Percentiles rank a stretch among this genome's conserved stretches.
phyloP scores from a whole-genome alignment of 2,329 filamentous ascomycete genomes.

The Xylaria sp. region DNA sequence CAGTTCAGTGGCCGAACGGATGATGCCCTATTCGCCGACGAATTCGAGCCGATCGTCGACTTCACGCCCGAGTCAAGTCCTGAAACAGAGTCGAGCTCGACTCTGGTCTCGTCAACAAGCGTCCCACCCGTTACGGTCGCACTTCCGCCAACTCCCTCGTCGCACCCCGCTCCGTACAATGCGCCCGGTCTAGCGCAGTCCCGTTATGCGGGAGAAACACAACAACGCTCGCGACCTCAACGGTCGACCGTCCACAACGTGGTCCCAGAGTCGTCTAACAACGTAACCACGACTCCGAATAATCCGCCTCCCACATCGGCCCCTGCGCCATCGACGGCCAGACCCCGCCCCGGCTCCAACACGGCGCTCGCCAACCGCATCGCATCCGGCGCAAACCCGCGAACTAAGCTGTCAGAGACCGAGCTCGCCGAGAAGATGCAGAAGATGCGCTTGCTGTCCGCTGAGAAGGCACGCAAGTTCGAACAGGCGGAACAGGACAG shows the following conservation, averaged over 20 bases:
- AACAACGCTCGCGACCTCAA: slow-evolving; percentile 22
- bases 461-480: slow-evolving; percentile 55
- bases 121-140: slow-evolving; percentile 10
- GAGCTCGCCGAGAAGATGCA: slow-evolving; percentile 57
- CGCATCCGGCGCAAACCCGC: slow-evolving; percentile 53
- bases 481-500: slow-evolving; percentile 54
- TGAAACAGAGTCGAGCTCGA: not conserved
- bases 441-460: slow-evolving; percentile 53
- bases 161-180: slow-evolving; percentile 13
- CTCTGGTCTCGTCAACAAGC: slow-evolving; percentile 11
- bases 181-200: slow-evolving; percentile 31
- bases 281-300: slow-evolving; percentile 3
- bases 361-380: slow-evolving; percentile 39
- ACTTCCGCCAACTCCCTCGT: slow-evolving; percentile 5
- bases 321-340: not conserved
- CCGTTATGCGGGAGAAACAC: slow-evolving; percentile 29
- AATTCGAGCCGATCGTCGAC: slow-evolving; percentile 50
- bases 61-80: slow-evolving; percentile 6
- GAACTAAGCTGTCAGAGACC: slow-evolving; percentile 54
- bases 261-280: slow-evolving; percentile 1
- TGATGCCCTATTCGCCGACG: slow-evolving; percentile 58
- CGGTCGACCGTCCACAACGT: slow-evolving; percentile 23
- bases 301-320: slow-evolving; percentile 15
- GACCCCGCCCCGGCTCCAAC: slow-evolving; percentile 29
- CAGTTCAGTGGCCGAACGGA: slow-evolving; percentile 57